Evolutionary conservation across 768 basidiomycete genomes (phyloP).

Genomic region (Hebeloma cylindrosporum): DNA sequence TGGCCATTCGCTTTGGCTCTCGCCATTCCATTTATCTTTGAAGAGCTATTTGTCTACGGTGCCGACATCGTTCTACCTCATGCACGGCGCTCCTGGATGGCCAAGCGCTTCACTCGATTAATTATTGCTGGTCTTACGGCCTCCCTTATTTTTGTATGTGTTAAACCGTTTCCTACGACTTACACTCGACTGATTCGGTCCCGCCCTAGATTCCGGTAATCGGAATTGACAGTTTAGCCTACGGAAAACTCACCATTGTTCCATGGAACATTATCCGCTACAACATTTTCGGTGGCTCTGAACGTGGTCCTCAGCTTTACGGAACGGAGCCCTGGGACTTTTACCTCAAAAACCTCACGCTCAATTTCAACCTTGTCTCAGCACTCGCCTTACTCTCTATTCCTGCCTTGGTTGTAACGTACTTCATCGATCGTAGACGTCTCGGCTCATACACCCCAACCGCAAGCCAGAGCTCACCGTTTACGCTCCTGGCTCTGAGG

Average conservation of each 20-base stretch:
- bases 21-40: conserved; percentile 84
- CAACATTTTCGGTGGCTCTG: conserved; percentile 82
- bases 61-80: conserved; percentile 59
- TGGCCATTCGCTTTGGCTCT: conserved; percentile 96
- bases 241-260: conserved; percentile 74
- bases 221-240: conserved; percentile 81
- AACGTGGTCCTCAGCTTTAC: conserved; percentile 88
- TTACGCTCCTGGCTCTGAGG: conserved; percentile 70
- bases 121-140: conserved; percentile 54
- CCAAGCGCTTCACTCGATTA: conserved; percentile 60
- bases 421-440: conserved; percentile 72
- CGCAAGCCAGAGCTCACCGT: conserved; percentile 72
- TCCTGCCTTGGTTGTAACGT: conserved; percentile 76
- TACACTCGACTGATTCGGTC: conserved; percentile 1
- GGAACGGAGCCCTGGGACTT: conserved; percentile 87
- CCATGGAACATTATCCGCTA: conserved; percentile 94
- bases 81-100: conserved; percentile 51
- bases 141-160: conserved; percentile 63
- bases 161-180: conserved; percentile 5
- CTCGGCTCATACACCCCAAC: conserved; percentile 55
- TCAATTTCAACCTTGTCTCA: conserved; percentile 91
- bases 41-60: conserved; percentile 81
- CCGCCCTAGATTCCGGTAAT: conserved; percentile 73
- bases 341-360: conserved; percentile 84
- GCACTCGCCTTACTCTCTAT: conserved; percentile 80